These are phyloP conservation scores for Sclerotinia subarctica DNA, from an alignment of 2,329 filamentous ascomycete genomes.

Conservation along the genomic window DNA sequence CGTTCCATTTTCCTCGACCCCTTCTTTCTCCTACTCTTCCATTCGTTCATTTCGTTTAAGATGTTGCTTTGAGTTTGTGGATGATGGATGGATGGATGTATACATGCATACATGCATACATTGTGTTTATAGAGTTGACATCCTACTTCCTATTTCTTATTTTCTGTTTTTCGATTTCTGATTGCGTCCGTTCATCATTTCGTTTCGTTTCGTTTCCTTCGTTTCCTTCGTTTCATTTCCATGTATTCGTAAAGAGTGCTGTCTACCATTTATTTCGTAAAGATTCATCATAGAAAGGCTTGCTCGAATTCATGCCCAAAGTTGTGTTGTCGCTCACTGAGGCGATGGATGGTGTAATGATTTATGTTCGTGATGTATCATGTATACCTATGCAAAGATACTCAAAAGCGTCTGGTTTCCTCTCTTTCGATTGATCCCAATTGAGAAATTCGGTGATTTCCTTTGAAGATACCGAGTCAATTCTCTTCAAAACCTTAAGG, in stretches of 20 bases:
- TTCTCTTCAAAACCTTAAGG: neutral
- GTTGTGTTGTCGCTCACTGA: neutral
- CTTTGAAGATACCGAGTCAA: neutral
- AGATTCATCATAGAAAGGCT: neutral
- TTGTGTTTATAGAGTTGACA: neutral
- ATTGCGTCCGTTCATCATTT: neutral
- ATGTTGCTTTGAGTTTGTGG: neutral
- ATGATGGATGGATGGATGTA: no score
- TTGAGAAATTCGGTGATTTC: neutral
- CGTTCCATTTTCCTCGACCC: neutral
- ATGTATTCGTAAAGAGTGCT: neutral
- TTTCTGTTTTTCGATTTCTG: neutral
- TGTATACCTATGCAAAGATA: neutral
- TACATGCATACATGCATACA: no score
- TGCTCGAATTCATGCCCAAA: neutral
- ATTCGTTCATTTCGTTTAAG: neutral
- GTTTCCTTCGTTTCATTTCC: neutral
- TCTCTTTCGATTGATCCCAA: neutral
- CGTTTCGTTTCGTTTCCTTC: neutral
- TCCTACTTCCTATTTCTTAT: neutral
- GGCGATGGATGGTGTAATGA: neutral
- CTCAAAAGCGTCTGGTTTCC: neutral
- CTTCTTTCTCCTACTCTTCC: no score
- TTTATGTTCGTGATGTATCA: neutral
- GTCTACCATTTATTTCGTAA: neutral